Conservation (phyloP, 2,329 filamentous ascomycete genomes). For the Xenosphaeropsis pyriputrescens region DNA sequence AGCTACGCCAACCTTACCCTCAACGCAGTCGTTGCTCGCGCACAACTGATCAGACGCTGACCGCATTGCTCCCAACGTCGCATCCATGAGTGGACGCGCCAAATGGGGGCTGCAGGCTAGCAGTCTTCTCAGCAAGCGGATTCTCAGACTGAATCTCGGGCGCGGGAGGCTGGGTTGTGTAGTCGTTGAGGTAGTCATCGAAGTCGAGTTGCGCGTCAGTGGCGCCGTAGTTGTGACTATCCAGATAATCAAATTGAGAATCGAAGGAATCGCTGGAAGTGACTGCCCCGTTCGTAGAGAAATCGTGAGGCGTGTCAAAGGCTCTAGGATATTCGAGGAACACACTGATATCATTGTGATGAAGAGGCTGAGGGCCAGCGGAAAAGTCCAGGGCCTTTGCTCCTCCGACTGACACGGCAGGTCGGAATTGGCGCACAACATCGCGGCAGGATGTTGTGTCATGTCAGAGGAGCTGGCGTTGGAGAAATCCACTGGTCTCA, state of each 20-base stretch:
- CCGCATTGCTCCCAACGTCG: conserved; percentile 61
- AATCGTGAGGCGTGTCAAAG: conserved; percentile 57
- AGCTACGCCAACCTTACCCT: conserved; percentile 8
- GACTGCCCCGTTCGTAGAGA: conserved; percentile 65
- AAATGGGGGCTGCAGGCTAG: conserved; percentile 60
- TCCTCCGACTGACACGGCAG: conserved; percentile 96
- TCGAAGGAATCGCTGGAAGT: conserved; percentile 53
- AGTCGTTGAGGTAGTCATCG: conserved; percentile 35
- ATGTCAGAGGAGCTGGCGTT: conserved; percentile 45
- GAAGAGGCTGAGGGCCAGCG: conserved; percentile 42
- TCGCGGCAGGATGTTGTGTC: conserved; percentile 99
- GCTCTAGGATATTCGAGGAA: conserved; percentile 55
- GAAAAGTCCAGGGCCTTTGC: conserved; percentile 19
- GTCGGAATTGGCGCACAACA: conserved; percentile 73
- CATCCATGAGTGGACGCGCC: conserved; percentile 61
- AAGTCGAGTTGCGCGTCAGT: conserved; percentile 35
- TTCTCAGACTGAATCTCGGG: conserved; percentile 4
- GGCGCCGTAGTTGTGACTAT: conserved; percentile 41
- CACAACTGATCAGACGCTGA: conserved; percentile 40
- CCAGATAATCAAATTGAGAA: conserved; percentile 55
- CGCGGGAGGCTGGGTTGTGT: conserved; percentile 18
- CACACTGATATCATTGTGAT: conserved; percentile 54
- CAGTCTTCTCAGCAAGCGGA: conserved; percentile 27
- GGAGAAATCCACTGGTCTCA: conserved; percentile 32
- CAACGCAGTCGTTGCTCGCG: conserved; percentile 13